Evolutionary conservation across 257 asterid genomes (phyloP).

Genomic region (Nicotiana benthamiana): DNA sequence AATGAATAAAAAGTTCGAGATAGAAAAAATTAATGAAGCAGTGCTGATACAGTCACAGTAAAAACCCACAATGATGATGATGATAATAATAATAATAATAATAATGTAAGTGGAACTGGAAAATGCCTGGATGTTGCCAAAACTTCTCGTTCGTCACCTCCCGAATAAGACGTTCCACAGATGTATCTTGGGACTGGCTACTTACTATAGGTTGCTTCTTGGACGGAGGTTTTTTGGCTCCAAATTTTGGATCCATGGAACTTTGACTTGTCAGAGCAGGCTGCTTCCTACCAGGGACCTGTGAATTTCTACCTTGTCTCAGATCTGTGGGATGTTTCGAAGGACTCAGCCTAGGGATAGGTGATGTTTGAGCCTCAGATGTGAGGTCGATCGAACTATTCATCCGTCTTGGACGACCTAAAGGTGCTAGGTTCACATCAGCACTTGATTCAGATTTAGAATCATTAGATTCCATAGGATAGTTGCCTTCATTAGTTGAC

Average conservation of each 20-base stretch:
- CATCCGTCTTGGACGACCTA: constrained; percentile 51
- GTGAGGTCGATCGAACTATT: constrained; percentile 51
- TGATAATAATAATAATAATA: neutral
- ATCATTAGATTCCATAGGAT: constrained; percentile 47
- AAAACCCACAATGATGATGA: neutral
- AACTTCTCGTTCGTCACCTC: constrained; percentile 95
- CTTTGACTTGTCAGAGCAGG: constrained; percentile 44
- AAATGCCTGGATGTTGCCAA: constrained; percentile 93
- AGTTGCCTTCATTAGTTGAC: constrained; percentile 45
- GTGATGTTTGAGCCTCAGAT: constrained; percentile 49
- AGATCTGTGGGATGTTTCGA: constrained; percentile 70
- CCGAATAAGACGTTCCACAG: constrained; percentile 91
- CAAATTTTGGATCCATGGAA: constrained; percentile 44
- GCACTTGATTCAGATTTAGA: constrained; percentile 62
- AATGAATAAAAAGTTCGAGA: neutral
- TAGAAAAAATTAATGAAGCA: neutral
- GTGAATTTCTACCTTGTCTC: constrained; percentile 54
- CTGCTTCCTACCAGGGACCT: constrained; percentile 53
- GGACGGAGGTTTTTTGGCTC: constrained; percentile 55
- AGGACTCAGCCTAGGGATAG: constrained; percentile 53
- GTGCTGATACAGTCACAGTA: neutral
- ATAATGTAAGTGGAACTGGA: neutral
- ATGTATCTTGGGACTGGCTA: constrained; percentile 71
- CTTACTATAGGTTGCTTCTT: constrained; percentile 51
- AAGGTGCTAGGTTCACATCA: constrained; percentile 44